Base-by-base conservation (phyloP, 1,139 yeast genomes). In the Magnusiomyces ingens region DNA sequence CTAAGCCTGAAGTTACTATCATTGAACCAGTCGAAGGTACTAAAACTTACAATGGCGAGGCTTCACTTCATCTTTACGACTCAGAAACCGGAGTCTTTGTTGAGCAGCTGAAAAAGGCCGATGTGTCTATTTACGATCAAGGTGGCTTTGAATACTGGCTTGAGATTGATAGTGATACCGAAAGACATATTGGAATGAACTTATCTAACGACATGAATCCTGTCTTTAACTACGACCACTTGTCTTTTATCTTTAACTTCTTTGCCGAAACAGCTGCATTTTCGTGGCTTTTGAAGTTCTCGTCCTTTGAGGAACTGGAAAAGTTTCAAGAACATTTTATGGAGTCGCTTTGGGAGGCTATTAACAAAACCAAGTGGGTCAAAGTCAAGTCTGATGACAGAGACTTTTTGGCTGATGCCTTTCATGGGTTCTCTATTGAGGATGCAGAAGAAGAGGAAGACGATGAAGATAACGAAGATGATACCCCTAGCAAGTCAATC, bases 241-340 rank as follows among this genome's bases (percentile, higher is more conserved):
- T 68, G 11, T 76, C 87, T 0, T 85, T 89, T 61, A 77, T 84
- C 37, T 89, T 88, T 75, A 85, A 85, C 63, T 75, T 79, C 58
- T 72, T 71, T 36, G 63, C 71, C 1, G 71, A 65, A 13, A 69
- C 72, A 1, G 62, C 65, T 1, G 75, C 80, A 0, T 73, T 75
- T 49, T 84, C 96, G 0, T 86, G 86, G 78, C 72, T 85, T 57
- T 60, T 87, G 42, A 79, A 76, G 61, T 87, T 89, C 62, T 60
- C 60, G 0, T 64, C 68, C 44, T 66, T 69, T 18, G 72, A 71
- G 1, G 67, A 67, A 0, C 73, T 84, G 55, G 71, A 72, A 32
- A 60, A 63, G 18, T 85, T 87, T 64, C 88, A 85, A 64, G 65
- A 65, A 2, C 66, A 64, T 1, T 77, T 82, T 60, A 74, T 80